These are phyloP conservation scores for Agaricus sinodeliciosus DNA, from an alignment of 768 basidiomycete genomes.

Conservation along the genomic window DNA sequence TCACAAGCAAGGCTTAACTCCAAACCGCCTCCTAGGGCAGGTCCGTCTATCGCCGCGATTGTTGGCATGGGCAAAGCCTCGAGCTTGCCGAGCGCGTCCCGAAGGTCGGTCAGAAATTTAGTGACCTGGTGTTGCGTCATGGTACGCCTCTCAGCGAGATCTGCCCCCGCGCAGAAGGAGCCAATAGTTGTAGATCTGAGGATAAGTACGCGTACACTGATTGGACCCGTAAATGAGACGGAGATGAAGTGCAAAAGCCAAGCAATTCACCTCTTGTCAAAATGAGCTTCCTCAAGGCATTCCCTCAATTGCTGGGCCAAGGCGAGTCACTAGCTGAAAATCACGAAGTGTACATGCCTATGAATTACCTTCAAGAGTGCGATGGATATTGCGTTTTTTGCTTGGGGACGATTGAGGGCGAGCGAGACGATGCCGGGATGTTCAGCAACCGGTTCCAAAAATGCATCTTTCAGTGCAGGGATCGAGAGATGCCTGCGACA, in stretches of 20 bases:
- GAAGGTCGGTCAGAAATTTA: constrained; percentile 72
- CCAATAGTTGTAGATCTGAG: constrained; percentile 73
- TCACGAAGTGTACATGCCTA: not conserved
- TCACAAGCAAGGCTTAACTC: constrained; percentile 88
- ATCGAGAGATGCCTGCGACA: constrained; percentile 5
- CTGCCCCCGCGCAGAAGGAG: constrained; percentile 89
- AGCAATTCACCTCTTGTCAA: constrained; percentile 51
- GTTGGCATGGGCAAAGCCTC: constrained; percentile 84
- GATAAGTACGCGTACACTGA: constrained; percentile 72
- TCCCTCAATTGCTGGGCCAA: constrained; percentile 60
- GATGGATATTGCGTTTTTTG: constrained; percentile 84
- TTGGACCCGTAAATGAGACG: constrained; percentile 1
- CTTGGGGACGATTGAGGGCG: constrained; percentile 74
- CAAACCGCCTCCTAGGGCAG: constrained; percentile 88
- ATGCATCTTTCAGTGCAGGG: constrained; percentile 25
- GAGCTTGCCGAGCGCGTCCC: constrained; percentile 65
- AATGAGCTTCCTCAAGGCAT: constrained; percentile 58
- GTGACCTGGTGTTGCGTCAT: constrained; percentile 74
- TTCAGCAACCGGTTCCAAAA: constrained; percentile 44
- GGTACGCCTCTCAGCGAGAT: constrained; percentile 75
- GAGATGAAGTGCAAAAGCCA: not conserved
- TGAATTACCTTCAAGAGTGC: constrained; percentile 54
- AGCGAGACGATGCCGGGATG: constrained; percentile 66
- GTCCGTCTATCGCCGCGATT: constrained; percentile 89
- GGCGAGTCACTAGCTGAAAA: constrained; percentile 4